Evolutionary conservation across 2,329 filamentous ascomycete species (phyloP).

Genomic region (Cadophora gregata): DNA sequence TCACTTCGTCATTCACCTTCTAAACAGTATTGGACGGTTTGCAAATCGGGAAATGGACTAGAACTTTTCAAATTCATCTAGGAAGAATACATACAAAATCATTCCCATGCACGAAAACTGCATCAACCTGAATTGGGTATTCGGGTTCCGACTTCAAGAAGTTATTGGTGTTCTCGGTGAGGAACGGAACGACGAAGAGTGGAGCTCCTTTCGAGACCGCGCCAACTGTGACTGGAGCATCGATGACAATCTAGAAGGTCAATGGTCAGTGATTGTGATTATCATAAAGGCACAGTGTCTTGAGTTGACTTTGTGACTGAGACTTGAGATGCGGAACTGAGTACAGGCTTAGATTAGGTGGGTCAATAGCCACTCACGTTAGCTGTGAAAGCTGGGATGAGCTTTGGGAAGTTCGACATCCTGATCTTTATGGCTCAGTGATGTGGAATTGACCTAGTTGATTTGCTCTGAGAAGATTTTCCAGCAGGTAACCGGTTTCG

Average conservation of each 20-base stretch:
- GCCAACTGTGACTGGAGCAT: slow-evolving; percentile 41
- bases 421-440: slow-evolving; percentile 15
- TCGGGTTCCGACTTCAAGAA: slow-evolving; percentile 46
- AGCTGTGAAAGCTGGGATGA: slow-evolving; percentile 49
- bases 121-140: slow-evolving; percentile 47
- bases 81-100: slow-evolving; percentile 43
- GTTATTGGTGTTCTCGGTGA: slow-evolving; percentile 32
- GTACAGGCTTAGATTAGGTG: neutral
- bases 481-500: neutral
- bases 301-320: neutral
- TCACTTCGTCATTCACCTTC: too few relatives aligned
- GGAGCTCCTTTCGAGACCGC: slow-evolving; percentile 42
- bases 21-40: too few relatives aligned
- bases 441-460: neutral
- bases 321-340: too few relatives aligned
- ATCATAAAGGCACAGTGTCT: neutral
- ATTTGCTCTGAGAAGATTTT: neutral
- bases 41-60: too few relatives aligned
- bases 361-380: slow-evolving; percentile 43
- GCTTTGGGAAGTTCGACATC: slow-evolving; percentile 46
- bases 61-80: neutral
- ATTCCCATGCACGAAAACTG: slow-evolving; percentile 48
- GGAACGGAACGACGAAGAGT: slow-evolving; percentile 45
- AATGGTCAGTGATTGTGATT: slow-evolving; percentile 13
- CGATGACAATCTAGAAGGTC: slow-evolving; percentile 46